phyloP scores from a whole-genome alignment of 371 early-diverging fungal species.

The Funneliformis caledonium region DNA sequence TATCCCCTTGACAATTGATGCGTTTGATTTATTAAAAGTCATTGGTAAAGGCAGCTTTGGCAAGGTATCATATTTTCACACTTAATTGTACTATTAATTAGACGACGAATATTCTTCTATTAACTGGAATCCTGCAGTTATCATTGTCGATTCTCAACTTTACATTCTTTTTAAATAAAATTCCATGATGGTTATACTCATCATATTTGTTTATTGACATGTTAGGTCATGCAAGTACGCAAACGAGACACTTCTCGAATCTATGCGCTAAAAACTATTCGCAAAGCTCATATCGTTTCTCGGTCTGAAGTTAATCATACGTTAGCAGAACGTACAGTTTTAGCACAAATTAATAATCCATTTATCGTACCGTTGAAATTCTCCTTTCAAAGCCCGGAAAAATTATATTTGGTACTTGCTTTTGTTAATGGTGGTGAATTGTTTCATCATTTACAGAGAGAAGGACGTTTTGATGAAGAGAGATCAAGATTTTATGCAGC shows the following conservation, averaged over 20 bases:
- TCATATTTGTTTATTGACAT: neutral
- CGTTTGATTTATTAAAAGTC: constrained; percentile 93
- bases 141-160: neutral
- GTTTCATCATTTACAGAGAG: constrained; percentile 86
- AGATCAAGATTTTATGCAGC: constrained; percentile 75
- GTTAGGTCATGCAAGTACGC: constrained; percentile 73
- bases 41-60: constrained; percentile 97
- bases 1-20: constrained; percentile 79
- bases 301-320: constrained; percentile 88
- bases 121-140: neutral
- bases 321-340: constrained; percentile 88
- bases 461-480: constrained; percentile 75
- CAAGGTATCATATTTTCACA: constrained; percentile 63
- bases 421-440: constrained; percentile 89
- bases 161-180: neutral
- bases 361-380: constrained; percentile 74
- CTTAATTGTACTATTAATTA: too few species aligned
- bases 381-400: constrained; percentile 70
- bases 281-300: constrained; percentile 86
- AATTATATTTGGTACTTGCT: constrained; percentile 74
- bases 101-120: neutral
- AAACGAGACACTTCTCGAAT: constrained; percentile 77
- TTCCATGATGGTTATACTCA: neutral
- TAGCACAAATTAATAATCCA: constrained; percentile 59
- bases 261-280: constrained; percentile 87